These are phyloP conservation scores for Hanseniaspora meyeri DNA, from an alignment of 805 yeast species.

Conservation along the genomic window DNA sequence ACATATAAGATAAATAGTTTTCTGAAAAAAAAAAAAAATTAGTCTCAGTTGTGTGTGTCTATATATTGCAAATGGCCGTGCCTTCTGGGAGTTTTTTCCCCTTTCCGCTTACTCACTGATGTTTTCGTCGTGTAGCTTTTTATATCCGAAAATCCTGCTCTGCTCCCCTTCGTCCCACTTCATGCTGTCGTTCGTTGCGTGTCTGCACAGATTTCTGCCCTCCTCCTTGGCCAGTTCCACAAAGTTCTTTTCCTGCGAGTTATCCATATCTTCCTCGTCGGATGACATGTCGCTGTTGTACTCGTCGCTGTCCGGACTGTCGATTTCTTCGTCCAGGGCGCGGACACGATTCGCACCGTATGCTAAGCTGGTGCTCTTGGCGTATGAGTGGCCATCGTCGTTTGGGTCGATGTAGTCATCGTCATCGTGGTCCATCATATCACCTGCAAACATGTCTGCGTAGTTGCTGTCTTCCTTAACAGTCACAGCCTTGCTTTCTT, in stretches of 20 bases:
- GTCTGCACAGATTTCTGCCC: slow-evolving; percentile 25
- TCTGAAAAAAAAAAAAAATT: too few species aligned
- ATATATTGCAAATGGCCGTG: too few species aligned
- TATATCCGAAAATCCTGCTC: slow-evolving; percentile 17
- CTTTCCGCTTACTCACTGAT: background rate
- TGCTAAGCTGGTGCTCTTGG: slow-evolving; percentile 28
- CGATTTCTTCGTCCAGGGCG: slow-evolving; percentile 16
- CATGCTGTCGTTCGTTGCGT: slow-evolving; percentile 25
- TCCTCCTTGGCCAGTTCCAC: slow-evolving; percentile 19
- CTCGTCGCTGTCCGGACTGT: slow-evolving; percentile 18
- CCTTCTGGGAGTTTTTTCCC: background rate
- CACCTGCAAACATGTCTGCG: slow-evolving; percentile 11
- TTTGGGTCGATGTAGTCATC: slow-evolving; percentile 71
- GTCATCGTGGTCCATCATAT: slow-evolving; percentile 29
- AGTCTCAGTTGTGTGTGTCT: too few species aligned
- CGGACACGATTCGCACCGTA: slow-evolving; percentile 15
- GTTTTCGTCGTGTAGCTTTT: slow-evolving; percentile 8
- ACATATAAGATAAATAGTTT: too few species aligned
- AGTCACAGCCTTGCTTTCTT: slow-evolving; percentile 2
- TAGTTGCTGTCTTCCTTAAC: background rate
- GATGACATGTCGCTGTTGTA: slow-evolving; percentile 16
- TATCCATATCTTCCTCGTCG: slow-evolving; percentile 16
- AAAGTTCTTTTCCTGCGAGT: slow-evolving; percentile 1
- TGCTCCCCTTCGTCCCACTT: slow-evolving; percentile 25
- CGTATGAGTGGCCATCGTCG: slow-evolving; percentile 68